Evolutionary conservation across 2,329 filamentous ascomycete species (phyloP).

Genomic region (Cytospora chrysosperma): DNA sequence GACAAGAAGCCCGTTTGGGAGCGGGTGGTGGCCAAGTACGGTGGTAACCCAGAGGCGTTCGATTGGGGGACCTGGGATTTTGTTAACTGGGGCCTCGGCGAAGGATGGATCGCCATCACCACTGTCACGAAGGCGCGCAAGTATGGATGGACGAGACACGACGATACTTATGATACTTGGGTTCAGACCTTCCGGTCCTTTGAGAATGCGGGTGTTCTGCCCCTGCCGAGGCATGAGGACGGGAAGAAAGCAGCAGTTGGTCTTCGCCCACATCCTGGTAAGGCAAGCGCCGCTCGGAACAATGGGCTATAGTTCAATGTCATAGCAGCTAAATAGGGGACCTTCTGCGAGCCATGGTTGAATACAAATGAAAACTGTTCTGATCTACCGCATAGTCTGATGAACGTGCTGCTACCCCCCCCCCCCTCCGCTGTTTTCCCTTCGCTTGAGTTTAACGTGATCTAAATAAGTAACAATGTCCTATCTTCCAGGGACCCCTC

Average conservation of each 20-base stretch:
- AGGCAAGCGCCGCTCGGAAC: too few relatives aligned
- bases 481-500: too few relatives aligned
- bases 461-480: too few relatives aligned
- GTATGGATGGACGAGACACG: constrained; percentile 22
- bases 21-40: constrained; percentile 22
- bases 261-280: constrained; percentile 9
- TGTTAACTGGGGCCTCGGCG: constrained; percentile 22
- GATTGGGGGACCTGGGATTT: constrained; percentile 26
- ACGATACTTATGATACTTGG: constrained; percentile 22
- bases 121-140: constrained; percentile 23
- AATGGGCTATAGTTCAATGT: too few relatives aligned
- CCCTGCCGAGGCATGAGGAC: background rate
- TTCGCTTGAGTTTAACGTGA: too few relatives aligned
- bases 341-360: too few relatives aligned
- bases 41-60: constrained; percentile 22
- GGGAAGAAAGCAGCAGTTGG: background rate
- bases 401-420: too few relatives aligned
- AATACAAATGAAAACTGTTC: too few relatives aligned
- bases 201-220: constrained; percentile 23
- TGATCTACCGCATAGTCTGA: too few relatives aligned
- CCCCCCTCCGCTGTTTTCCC: too few relatives aligned
- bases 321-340: too few relatives aligned
- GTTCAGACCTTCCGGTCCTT: constrained; percentile 23
- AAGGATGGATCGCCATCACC: constrained; percentile 19
- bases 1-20: constrained; percentile 21